A percentile compares a stretch with the other conserved stretches of the same genome.
phyloP scores from a whole-genome alignment of 2,329 filamentous ascomycete genomes.

The Sclerotinia glacialis region DNA sequence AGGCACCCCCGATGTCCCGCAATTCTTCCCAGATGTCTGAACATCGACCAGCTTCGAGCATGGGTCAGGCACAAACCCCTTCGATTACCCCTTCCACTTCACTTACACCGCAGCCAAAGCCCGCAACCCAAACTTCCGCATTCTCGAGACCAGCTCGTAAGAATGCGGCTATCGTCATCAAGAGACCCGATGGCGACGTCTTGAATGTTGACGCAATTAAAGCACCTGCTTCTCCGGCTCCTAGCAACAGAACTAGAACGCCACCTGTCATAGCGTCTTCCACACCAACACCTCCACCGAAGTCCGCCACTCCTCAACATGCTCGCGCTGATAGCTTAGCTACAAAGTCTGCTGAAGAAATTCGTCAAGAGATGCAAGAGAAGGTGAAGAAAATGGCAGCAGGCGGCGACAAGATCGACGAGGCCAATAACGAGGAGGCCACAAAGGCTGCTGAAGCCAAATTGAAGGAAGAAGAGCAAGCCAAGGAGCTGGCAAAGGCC shows the following conservation, averaged over 20 bases:
- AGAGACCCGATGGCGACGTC: slow-evolving; percentile 75
- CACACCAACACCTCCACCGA: slow-evolving; percentile 76
- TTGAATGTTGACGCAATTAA: slow-evolving; percentile 67
- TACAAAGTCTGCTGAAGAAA: slow-evolving; percentile 75
- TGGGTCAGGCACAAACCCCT: slow-evolving; percentile 40
- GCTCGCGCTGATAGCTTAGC: slow-evolving; percentile 67
- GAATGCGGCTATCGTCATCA: slow-evolving; percentile 78
- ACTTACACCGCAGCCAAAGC: slow-evolving; percentile 55
- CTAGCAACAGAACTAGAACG: slow-evolving; percentile 55
- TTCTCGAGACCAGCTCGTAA: slow-evolving; percentile 45
- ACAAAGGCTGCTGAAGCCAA: slow-evolving; percentile 41
- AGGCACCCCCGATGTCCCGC: slow-evolving; percentile 72
- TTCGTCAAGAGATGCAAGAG: slow-evolving; percentile 73
- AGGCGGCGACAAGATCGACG: slow-evolving; percentile 40
- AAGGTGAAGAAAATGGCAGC: slow-evolving; percentile 43
- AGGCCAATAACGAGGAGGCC: slow-evolving; percentile 39
- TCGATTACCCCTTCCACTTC: slow-evolving; percentile 36
- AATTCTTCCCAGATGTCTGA: slow-evolving; percentile 78
- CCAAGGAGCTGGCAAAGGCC: slow-evolving; percentile 35
- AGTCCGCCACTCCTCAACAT: slow-evolving; percentile 65
- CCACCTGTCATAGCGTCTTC: slow-evolving; percentile 63
- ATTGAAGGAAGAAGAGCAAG: slow-evolving; percentile 41
- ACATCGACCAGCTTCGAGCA: slow-evolving; percentile 48
- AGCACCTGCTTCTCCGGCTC: slow-evolving; percentile 58
- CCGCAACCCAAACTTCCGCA: slow-evolving; percentile 42